phyloP scores from a whole-genome alignment of 805 yeast species.

The Vanderwaltozyma polyspora region DNA sequence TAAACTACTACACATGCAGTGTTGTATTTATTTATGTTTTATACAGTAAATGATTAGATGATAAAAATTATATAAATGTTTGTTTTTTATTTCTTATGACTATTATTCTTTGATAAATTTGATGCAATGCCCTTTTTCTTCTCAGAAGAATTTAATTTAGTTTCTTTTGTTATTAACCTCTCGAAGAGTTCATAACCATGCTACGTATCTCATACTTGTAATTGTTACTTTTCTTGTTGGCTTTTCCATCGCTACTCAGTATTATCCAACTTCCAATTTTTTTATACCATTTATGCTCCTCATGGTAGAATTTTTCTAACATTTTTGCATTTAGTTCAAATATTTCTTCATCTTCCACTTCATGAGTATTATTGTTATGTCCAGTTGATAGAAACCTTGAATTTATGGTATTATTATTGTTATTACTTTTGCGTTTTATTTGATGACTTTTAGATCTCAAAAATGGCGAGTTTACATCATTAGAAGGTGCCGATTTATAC shows the following conservation, averaged over 20 bases:
- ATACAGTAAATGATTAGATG: too few relatives aligned
- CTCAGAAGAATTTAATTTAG: too few relatives aligned
- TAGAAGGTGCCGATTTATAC: conserved; percentile 1
- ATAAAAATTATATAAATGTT: too few relatives aligned
- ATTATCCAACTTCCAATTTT: conserved; percentile 25
- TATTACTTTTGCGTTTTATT: neutral
- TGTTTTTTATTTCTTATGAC: too few relatives aligned
- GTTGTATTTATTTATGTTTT: too few relatives aligned
- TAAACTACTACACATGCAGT: too few relatives aligned
- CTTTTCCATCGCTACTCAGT: conserved; percentile 8
- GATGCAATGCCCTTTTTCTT: too few relatives aligned
- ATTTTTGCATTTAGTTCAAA: conserved; percentile 6
- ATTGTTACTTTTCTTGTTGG: conserved; percentile 13
- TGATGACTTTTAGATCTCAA: conserved; percentile 18
- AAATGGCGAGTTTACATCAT: conserved; percentile 9
- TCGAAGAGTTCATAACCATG: conserved; percentile 26
- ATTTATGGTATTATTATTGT: neutral
- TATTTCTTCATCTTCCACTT: neutral
- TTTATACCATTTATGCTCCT: conserved; percentile 26
- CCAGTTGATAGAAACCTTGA: conserved; percentile 1
- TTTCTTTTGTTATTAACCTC: too few relatives aligned
- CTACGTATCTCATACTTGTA: conserved; percentile 27
- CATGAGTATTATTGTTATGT: neutral
- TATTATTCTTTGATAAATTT: too few relatives aligned
- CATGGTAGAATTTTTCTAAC: conserved; percentile 24